Evolutionary conservation across 257 asterid species (phyloP).

Genomic region (Ilex asprella): DNA sequence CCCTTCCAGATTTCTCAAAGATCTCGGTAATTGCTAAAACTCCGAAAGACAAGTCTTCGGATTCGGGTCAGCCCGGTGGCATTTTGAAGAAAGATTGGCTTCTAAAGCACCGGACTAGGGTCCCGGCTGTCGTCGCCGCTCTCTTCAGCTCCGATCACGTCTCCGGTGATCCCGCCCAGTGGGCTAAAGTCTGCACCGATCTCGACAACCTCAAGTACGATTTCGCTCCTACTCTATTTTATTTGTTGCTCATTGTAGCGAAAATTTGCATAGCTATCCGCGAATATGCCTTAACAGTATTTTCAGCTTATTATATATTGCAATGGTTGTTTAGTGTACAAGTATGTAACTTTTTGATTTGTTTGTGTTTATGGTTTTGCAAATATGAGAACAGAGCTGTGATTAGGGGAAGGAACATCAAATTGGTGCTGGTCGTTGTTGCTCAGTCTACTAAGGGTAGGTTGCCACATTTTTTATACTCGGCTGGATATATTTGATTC

Average conservation of each 20-base stretch:
- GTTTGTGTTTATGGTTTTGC: background rate
- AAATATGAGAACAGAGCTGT: conserved; percentile 45
- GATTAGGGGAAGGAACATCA: conserved; percentile 70
- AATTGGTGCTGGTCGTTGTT: conserved; percentile 75
- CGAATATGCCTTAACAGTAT: background rate
- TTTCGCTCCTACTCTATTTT: background rate
- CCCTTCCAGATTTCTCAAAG: conserved; percentile 93
- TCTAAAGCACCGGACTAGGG: conserved; percentile 83
- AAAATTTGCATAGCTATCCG: too few relatives aligned
- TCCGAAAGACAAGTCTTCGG: conserved; percentile 33
- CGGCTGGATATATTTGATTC: background rate
- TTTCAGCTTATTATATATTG: background rate
- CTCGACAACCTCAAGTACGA: conserved; percentile 83
- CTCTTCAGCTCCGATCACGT: conserved; percentile 60
- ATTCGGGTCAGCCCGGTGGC: conserved; percentile 35
- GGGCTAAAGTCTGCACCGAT: conserved; percentile 94
- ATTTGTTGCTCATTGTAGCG: background rate
- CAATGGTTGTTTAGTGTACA: too few relatives aligned
- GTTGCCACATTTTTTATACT: background rate
- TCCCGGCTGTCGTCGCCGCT: conserved; percentile 85
- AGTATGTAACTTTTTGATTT: background rate
- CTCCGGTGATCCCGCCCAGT: conserved; percentile 88
- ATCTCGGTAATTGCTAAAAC: conserved; percentile 59
- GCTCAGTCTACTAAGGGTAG: conserved; percentile 56
- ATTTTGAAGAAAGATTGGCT: conserved; percentile 79